A percentile compares a stretch with the other conserved stretches of the same genome.
Conservation (phyloP, 1,284 basidiomycete genomes). For the Phlebopus sp. region DNA sequence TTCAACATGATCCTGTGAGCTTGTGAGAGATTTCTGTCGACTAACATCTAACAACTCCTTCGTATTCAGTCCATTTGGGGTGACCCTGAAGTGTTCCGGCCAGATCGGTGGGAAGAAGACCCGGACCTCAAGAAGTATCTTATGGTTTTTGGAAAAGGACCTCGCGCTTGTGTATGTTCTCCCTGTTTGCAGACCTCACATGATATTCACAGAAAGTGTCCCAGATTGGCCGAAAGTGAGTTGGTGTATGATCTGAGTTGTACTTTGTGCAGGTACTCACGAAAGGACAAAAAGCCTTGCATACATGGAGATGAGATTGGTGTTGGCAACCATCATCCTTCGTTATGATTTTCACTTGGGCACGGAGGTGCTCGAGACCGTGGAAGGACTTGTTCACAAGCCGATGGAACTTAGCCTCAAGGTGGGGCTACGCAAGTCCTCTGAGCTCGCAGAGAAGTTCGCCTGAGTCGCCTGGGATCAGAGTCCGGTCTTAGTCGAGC, state of each 20-base stretch:
- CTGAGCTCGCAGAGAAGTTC: too few species aligned
- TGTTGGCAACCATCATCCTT: conserved; percentile 34
- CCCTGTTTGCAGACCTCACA: not conserved
- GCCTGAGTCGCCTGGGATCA: too few species aligned
- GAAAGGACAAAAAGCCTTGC: conserved; percentile 26
- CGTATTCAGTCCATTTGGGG: conserved; percentile 38
- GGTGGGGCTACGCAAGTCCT: not conserved
- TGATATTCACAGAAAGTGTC: too few species aligned
- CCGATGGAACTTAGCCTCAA: conserved; percentile 10
- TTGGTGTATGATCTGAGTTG: too few species aligned
- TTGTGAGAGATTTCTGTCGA: not conserved
- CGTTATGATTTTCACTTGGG: conserved; percentile 31
- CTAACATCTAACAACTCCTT: not conserved
- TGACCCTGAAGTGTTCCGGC: conserved; percentile 41
- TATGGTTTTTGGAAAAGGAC: conserved; percentile 39
- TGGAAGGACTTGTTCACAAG: conserved; percentile 32
- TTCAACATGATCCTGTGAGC: conserved; percentile 38
- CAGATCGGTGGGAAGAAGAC: conserved; percentile 46
- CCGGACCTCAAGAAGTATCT: conserved; percentile 32
- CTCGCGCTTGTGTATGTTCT: conserved; percentile 29
- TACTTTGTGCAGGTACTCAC: too few species aligned
- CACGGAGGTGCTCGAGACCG: conserved; percentile 21
- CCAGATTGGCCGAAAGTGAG: too few species aligned
- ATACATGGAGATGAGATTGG: conserved; percentile 34
- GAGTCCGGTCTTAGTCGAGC: too few species aligned